Evolutionary conservation across 352 stramenopile species (phyloP), one percentile per base, ranked within the genome.

Genomic region (Pythium dissimile): DNA sequence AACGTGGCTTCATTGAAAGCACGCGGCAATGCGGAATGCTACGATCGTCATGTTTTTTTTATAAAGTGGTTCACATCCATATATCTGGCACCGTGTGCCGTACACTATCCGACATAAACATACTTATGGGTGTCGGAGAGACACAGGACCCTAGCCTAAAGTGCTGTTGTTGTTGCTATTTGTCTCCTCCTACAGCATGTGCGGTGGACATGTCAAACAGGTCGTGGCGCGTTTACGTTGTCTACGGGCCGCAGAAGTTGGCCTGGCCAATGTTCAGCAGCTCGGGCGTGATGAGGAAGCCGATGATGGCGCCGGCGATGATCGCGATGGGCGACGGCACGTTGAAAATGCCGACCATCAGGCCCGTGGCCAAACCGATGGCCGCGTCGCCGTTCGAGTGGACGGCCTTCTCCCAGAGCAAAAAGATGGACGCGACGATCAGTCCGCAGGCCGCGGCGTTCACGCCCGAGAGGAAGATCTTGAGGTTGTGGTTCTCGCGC

Each of bases 371-470:
- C 8, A 88, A 71, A 21, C 92, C 95, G 8, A 97, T 85, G 18
- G 92, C 89, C 11, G 92, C 88, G 62, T 83, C 78, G 18, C 80
- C 88, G 27, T 92, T 85, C 34, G 70, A 87, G 39, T 75, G 66
- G 30, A 97, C 80, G 0, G 89, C 84, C 46, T 90, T 85, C 41
- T 94, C 80, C 69, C 81, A 97, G 20, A 98, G 62, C 54, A 96
- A 76, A 15, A 97, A 84, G 66, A 95, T 96, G 23, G 86, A 93
- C 23, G 86, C 88, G 58, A 92, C 78, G 50, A 98, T 83, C 32
- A 96, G 75, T n/a, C 89, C 92, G 52, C 94, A 95, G 10, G 89
- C 89, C 3, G 89, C 83, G 5, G 89, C 79, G 63, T 97, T 97
- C n/a, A 97, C 80, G 47, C 92, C 92, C 31, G 89, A 86, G 38